Conservation (phyloP, 805 yeast species). For the Ogataea chonburiensis region DNA sequence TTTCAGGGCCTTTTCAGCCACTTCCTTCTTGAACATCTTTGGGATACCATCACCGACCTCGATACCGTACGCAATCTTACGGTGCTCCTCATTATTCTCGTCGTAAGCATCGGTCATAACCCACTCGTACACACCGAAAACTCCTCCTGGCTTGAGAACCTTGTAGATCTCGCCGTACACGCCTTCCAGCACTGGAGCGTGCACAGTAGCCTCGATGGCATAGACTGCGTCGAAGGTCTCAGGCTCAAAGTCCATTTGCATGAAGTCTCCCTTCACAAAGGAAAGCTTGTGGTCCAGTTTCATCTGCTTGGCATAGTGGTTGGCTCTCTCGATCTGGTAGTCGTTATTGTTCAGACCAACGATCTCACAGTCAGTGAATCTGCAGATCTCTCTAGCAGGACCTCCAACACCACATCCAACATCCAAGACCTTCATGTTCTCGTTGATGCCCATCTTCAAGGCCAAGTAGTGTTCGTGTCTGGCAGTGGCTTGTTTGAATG, state of each 20-base stretch:
- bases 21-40: conserved; percentile 84
- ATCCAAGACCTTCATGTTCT: conserved; percentile 85
- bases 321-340: conserved; percentile 92
- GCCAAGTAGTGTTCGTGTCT: conserved; percentile 97
- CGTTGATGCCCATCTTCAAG: conserved; percentile 72
- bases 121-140: conserved; percentile 98
- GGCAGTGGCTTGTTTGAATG: conserved; percentile 91
- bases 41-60: conserved; percentile 99
- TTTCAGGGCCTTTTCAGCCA: conserved; percentile 83
- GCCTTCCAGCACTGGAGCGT: conserved; percentile 95
- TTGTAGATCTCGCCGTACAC: conserved; percentile 93
- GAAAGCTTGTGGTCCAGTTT: conserved; percentile 71
- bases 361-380: conserved; percentile 84
- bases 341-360: conserved; percentile 96
- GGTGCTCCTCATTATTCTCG: conserved; percentile 81
- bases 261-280: conserved; percentile 95
- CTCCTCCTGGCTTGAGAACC: conserved; percentile 96
- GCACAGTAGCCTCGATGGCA: conserved; percentile 98
- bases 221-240: conserved; percentile 93
- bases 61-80: conserved; percentile 93
- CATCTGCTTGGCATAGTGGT: conserved; percentile 66
- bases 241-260: conserved; percentile 96
- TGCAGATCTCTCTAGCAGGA: conserved; percentile 93
- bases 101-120: conserved; percentile 96
- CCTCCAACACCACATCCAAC: conserved; percentile 99